Evolutionary conservation across 495 filamentous ascomycete species (phyloP).

Genomic region (Margaritispora aquatica): DNA sequence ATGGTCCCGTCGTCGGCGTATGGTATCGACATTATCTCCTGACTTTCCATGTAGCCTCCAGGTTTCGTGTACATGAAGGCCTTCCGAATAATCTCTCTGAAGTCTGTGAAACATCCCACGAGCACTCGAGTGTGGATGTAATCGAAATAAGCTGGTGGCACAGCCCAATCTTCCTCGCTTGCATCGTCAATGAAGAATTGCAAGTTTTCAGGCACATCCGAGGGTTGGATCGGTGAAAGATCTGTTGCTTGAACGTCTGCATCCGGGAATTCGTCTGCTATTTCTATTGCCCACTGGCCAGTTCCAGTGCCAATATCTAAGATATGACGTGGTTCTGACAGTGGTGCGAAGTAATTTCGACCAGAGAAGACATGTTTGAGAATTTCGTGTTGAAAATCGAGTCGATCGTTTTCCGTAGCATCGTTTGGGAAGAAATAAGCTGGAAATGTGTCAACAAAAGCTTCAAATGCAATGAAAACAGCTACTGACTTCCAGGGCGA

Average conservation of each 20-base stretch:
- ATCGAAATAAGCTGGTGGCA: constrained; percentile 28
- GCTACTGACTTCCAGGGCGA: constrained; percentile 33
- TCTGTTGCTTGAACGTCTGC: constrained; percentile 21
- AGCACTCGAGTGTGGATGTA: constrained; percentile 45
- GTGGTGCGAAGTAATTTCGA: constrained; percentile 52
- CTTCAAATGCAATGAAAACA: background rate
- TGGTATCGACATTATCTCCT: constrained; percentile 52
- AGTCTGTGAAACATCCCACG: constrained; percentile 39
- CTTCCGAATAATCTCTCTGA: constrained; percentile 31
- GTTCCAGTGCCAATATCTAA: constrained; percentile 69
- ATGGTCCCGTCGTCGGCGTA: constrained; percentile 58
- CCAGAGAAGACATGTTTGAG: constrained; percentile 46
- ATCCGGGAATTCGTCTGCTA: constrained; percentile 36
- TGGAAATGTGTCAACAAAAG: background rate
- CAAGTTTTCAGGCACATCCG: constrained; percentile 24
- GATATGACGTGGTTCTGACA: constrained; percentile 46
- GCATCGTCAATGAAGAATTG: constrained; percentile 29
- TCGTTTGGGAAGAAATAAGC: constrained; percentile 60
- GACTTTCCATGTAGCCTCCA: constrained; percentile 60
- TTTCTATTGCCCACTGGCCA: constrained; percentile 57
- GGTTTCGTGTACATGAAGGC: constrained; percentile 48
- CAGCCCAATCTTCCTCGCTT: constrained; percentile 30
- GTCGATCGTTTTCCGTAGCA: constrained; percentile 41
- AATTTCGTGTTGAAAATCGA: constrained; percentile 56
- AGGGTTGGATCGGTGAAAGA: constrained; percentile 28